Conservation (phyloP, 495 filamentous ascomycete genomes). For the Penicillium nucicola region DNA sequence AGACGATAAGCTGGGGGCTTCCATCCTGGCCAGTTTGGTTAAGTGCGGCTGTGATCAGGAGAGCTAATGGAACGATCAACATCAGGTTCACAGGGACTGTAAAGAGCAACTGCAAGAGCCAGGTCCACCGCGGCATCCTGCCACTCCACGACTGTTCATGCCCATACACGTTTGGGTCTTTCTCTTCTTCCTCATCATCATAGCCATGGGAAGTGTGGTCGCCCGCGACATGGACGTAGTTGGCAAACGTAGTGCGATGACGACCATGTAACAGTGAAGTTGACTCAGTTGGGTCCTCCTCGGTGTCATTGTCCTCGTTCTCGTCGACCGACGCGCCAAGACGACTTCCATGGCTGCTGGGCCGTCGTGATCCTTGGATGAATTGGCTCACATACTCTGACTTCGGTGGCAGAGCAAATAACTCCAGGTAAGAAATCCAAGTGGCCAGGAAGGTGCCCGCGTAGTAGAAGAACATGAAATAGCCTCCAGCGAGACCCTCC, state of each 20-base stretch:
- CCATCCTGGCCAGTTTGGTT: conserved; percentile 82
- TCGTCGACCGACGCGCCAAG: conserved; percentile 31
- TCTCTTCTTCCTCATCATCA: conserved; percentile 28
- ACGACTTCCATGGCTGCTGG: conserved; percentile 43
- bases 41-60: conserved; percentile 69
- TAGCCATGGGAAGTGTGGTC: conserved; percentile 31
- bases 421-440: conserved; percentile 69
- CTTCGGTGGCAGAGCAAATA: conserved; percentile 75
- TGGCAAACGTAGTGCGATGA: conserved; percentile 69
- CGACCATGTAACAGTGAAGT: conserved; percentile 71
- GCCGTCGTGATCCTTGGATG: conserved; percentile 29
- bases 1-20: conserved; percentile 60
- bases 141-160: conserved; percentile 84
- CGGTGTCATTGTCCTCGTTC: conserved; percentile 40
- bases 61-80: conserved; percentile 66
- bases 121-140: conserved; percentile 74
- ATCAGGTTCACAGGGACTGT: conserved; percentile 74
- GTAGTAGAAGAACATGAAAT: conserved; percentile 80
- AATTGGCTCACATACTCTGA: conserved; percentile 51
- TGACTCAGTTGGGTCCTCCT: conserved; percentile 66
- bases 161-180: conserved; percentile 57
- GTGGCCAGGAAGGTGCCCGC: conserved; percentile 70
- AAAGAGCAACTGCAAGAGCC: conserved; percentile 82
- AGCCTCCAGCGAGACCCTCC: conserved; percentile 68
- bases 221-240: conserved; percentile 51